phyloP scores from a whole-genome alignment of 495 filamentous ascomycete genomes.

The Penicillium canescens region DNA sequence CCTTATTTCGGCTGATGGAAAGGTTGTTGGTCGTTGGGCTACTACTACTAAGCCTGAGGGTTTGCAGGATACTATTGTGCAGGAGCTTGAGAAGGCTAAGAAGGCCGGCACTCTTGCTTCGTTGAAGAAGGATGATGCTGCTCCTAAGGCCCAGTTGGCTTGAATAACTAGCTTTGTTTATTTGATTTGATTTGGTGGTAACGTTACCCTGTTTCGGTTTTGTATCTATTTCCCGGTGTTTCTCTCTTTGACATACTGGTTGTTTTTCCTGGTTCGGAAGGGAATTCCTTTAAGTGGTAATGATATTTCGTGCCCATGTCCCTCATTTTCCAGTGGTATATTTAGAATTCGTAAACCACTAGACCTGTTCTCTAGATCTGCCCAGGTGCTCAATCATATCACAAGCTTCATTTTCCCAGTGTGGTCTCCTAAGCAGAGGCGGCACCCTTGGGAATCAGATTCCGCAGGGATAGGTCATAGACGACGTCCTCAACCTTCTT shows the following conservation, averaged over 20 bases:
- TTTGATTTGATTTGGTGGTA: conserved; percentile 10
- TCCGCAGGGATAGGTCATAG: conserved; percentile 87
- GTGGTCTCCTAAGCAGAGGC: conserved; percentile 10
- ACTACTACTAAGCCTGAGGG: conserved; percentile 82
- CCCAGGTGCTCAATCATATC: background rate
- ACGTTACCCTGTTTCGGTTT: background rate
- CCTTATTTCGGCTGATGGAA: conserved; percentile 79
- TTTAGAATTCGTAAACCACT: background rate
- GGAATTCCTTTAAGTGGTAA: background rate
- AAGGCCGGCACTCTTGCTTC: conserved; percentile 36
- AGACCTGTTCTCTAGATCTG: background rate
- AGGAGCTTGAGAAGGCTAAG: conserved; percentile 63
- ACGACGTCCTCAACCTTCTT: conserved; percentile 99
- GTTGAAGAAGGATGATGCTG: conserved; percentile 13
- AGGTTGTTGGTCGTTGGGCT: conserved; percentile 80
- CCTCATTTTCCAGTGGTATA: background rate
- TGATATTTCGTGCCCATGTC: background rate
- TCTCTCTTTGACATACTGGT: background rate
- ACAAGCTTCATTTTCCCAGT: background rate
- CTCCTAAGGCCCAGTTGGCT: conserved; percentile 19
- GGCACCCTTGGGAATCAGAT: conserved; percentile 62
- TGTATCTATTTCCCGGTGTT: conserved; percentile 8
- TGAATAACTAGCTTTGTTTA: background rate
- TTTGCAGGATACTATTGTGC: conserved; percentile 70
- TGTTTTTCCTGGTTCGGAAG: background rate